These are phyloP conservation scores for Aspergillus amoenus DNA, from an alignment of 2,329 filamentous ascomycete genomes.

Conservation along the genomic window DNA sequence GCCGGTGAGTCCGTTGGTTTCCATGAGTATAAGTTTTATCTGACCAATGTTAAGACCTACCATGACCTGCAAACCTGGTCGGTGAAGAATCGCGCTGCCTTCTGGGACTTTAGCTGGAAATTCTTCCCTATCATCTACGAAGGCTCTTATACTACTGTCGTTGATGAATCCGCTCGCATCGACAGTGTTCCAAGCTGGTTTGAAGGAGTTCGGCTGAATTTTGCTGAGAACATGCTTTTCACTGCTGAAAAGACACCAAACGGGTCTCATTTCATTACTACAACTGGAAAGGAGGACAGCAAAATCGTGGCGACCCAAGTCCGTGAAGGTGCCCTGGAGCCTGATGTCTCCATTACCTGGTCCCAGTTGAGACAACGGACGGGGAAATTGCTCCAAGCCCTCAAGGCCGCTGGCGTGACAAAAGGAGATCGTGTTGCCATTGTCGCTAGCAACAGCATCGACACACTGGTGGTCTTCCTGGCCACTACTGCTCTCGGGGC, in stretches of 20 bases:
- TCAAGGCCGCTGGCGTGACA: slow-evolving; percentile 64
- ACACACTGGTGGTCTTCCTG: slow-evolving; percentile 10
- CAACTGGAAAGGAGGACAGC: slow-evolving; percentile 54
- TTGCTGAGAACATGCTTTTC: slow-evolving; percentile 77
- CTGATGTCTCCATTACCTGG: slow-evolving; percentile 61
- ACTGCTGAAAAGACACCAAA: slow-evolving; percentile 35
- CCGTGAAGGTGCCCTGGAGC: slow-evolving; percentile 38
- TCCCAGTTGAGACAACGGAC: slow-evolving; percentile 61
- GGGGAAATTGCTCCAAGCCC: slow-evolving; percentile 58
- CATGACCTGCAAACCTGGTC: slow-evolving; percentile 69
- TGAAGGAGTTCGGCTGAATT: slow-evolving; percentile 70
- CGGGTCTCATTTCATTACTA: slow-evolving; percentile 5
- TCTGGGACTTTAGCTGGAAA: slow-evolving; percentile 66
- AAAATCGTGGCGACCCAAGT: slow-evolving; percentile 71
- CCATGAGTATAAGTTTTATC: background rate
- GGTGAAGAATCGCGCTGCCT: slow-evolving; percentile 59
- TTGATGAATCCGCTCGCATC: slow-evolving; percentile 70
- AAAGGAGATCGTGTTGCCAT: slow-evolving; percentile 74
- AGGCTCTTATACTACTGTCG: slow-evolving; percentile 58
- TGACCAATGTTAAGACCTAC: slow-evolving; percentile 4
- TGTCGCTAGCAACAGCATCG: slow-evolving; percentile 70
- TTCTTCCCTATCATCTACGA: slow-evolving; percentile 62
- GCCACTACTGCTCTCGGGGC: slow-evolving; percentile 51
- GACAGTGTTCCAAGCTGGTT: slow-evolving; percentile 72
- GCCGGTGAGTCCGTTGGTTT: slow-evolving; percentile 45